phyloP scores from a whole-genome alignment of 108 stramenopile genomes.

The Chaetoceros tenuissimus region DNA sequence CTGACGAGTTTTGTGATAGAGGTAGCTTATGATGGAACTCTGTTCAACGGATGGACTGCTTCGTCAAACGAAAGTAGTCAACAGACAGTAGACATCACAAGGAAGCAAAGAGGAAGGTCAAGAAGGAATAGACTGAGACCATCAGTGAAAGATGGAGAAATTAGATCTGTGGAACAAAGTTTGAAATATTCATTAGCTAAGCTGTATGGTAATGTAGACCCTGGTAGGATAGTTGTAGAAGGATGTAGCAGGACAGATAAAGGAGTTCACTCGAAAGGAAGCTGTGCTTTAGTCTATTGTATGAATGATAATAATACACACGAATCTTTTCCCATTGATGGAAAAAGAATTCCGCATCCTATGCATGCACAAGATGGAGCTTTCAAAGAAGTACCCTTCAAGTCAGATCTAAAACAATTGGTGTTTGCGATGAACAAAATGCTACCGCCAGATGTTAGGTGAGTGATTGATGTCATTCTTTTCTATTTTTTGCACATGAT shows the following conservation, averaged over 20 bases:
- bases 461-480: slow-evolving; percentile 29
- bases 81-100: neutral
- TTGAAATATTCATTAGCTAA: slow-evolving; percentile 49
- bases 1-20: slow-evolving; percentile 51
- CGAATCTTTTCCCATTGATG: slow-evolving; percentile 15
- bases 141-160: slow-evolving; percentile 9
- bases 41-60: slow-evolving; percentile 71
- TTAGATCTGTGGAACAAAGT: slow-evolving; percentile 32
- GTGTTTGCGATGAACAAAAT: slow-evolving; percentile 70
- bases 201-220: slow-evolving; percentile 65
- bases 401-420: slow-evolving; percentile 40
- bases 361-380: slow-evolving; percentile 34
- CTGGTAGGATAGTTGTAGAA: slow-evolving; percentile 48
- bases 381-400: slow-evolving; percentile 56
- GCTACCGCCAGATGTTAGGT: slow-evolving; percentile 59
- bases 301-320: slow-evolving; percentile 3
- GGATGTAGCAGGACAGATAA: slow-evolving; percentile 77
- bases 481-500: slow-evolving; percentile 31
- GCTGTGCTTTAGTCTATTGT: slow-evolving; percentile 70
- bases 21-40: slow-evolving; percentile 62
- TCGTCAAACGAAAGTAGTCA: slow-evolving; percentile 15
- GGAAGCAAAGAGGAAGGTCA: neutral
- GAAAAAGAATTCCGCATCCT: slow-evolving; percentile 46
- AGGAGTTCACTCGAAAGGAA: slow-evolving; percentile 65
- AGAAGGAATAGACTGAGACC: slow-evolving; percentile 24